A percentile compares a stretch with the other conserved stretches of the same genome.
Evolutionary conservation across 1,284 basidiomycete genomes (phyloP).

Genomic region (Apiotrichum gamsii): DNA sequence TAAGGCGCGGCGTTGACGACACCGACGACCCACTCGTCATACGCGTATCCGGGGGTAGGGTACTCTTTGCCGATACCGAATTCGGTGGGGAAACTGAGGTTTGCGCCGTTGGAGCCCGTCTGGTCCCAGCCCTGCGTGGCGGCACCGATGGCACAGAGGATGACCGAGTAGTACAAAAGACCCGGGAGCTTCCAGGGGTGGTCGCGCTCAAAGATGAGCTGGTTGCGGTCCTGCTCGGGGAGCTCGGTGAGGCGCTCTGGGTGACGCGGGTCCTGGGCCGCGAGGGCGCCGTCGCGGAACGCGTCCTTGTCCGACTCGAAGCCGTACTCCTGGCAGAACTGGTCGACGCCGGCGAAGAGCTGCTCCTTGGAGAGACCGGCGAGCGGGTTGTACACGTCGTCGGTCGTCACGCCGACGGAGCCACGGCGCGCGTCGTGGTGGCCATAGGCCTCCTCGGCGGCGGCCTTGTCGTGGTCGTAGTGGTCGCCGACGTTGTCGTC

Average conservation of each 20-base stretch:
- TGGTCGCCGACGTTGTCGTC: neutral
- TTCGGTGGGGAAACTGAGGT: slow-evolving; percentile 60
- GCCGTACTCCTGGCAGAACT: slow-evolving; percentile 53
- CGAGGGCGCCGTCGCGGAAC: slow-evolving; percentile 58
- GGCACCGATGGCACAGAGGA: slow-evolving; percentile 35
- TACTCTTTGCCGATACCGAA: slow-evolving; percentile 52
- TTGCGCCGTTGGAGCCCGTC: slow-evolving; percentile 49
- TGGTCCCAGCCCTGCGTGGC: slow-evolving; percentile 35
- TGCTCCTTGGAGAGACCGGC: slow-evolving; percentile 24
- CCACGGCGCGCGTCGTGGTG: neutral
- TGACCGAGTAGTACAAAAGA: slow-evolving; percentile 28
- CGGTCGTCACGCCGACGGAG: slow-evolving; percentile 1
- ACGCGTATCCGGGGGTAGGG: neutral
- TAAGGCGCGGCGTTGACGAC: slow-evolving; percentile 71
- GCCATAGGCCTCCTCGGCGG: neutral
- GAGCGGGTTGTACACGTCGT: slow-evolving; percentile 21
- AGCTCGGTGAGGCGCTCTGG: slow-evolving; percentile 55
- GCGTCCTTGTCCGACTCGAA: slow-evolving; percentile 49
- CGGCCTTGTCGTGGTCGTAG: neutral
- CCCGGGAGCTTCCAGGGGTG: slow-evolving; percentile 60
- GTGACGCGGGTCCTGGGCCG: slow-evolving; percentile 55
- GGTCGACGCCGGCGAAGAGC: slow-evolving; percentile 50
- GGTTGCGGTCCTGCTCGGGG: slow-evolving; percentile 56
- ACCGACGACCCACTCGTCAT: slow-evolving; percentile 52
- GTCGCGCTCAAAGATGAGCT: slow-evolving; percentile 53